Conservation (phyloP, 2,329 filamentous ascomycete genomes). For the Colletotrichum higginsianum region DNA sequence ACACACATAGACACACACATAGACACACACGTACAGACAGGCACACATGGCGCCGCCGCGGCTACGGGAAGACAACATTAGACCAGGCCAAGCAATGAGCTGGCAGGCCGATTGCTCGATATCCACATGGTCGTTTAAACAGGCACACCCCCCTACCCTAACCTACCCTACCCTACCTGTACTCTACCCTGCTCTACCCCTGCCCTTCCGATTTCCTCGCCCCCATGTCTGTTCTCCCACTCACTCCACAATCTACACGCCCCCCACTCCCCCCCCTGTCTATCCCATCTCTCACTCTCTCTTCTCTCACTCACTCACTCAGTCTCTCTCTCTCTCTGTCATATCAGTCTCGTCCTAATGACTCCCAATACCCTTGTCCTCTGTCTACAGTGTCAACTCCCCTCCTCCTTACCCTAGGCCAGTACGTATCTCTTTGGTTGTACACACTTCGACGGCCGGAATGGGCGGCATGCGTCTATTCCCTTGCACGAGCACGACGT, state of each 20-base stretch:
- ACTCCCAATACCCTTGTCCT: not conserved
- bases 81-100: conserved; percentile 33
- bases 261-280: not conserved
- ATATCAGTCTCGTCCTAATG: too few relatives aligned
- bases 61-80: conserved; percentile 34
- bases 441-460: conserved; percentile 22
- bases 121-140: conserved; percentile 35
- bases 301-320: too few relatives aligned
- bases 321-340: too few relatives aligned
- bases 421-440: conserved; percentile 25
- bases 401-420: not conserved
- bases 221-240: conserved; percentile 8
- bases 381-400: not conserved
- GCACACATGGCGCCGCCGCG: conserved; percentile 40
- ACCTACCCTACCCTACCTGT: too few relatives aligned
- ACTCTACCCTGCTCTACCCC: too few relatives aligned
- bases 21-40: conserved; percentile 45
- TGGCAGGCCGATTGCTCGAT: conserved; percentile 37
- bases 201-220: too few relatives aligned
- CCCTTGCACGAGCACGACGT: conserved; percentile 29
- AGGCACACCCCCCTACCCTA: conserved; percentile 2
- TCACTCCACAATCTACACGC: conserved; percentile 15
- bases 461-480: conserved; percentile 25
- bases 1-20: conserved; percentile 45
- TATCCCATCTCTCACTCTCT: not conserved